These are phyloP conservation scores for Digitaria exilis DNA, from an alignment of 202 grass and related monocot genomes.

Conservation along the genomic window DNA sequence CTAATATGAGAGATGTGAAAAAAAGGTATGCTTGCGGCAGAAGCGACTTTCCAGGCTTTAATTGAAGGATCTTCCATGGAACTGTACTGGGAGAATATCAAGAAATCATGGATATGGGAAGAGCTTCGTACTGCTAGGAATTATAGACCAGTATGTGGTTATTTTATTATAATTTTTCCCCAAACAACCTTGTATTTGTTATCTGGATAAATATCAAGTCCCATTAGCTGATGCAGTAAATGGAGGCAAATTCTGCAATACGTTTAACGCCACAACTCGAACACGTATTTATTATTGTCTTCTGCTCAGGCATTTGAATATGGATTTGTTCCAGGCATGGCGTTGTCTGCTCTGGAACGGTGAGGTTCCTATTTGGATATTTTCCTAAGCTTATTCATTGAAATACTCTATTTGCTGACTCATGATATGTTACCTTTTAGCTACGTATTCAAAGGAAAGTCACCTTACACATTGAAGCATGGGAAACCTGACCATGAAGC, in stretches of 20 bases:
- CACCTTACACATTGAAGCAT: conserved; percentile 87
- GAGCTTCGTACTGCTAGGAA: conserved; percentile 89
- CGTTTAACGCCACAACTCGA: conserved; percentile 1
- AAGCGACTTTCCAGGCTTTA: conserved; percentile 71
- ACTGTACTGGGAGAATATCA: conserved; percentile 82
- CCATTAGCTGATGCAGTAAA: background rate
- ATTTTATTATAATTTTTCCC: background rate
- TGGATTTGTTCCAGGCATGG: conserved; percentile 85
- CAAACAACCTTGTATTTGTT: background rate
- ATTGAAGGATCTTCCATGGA: conserved; percentile 86
- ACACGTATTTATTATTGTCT: conserved; percentile 13
- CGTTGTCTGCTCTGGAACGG: conserved; percentile 90
- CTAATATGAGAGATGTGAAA: conserved; percentile 37
- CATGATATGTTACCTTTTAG: conserved; percentile 44
- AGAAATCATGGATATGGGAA: conserved; percentile 96
- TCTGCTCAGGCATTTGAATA: conserved; percentile 81
- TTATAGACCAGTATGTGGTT: conserved; percentile 78
- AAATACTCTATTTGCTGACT: conserved; percentile 35
- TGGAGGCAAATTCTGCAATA: background rate
- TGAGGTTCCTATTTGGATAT: conserved; percentile 38
- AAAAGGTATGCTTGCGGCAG: conserved; percentile 91
- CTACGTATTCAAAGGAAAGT: conserved; percentile 85
- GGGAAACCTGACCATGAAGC: conserved; percentile 88
- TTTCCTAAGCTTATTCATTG: background rate
- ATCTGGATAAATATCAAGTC: conserved; percentile 12